Evolutionary conservation across 352 stramenopile genomes (phyloP).

Genomic region (Phytopythium helicoides): DNA sequence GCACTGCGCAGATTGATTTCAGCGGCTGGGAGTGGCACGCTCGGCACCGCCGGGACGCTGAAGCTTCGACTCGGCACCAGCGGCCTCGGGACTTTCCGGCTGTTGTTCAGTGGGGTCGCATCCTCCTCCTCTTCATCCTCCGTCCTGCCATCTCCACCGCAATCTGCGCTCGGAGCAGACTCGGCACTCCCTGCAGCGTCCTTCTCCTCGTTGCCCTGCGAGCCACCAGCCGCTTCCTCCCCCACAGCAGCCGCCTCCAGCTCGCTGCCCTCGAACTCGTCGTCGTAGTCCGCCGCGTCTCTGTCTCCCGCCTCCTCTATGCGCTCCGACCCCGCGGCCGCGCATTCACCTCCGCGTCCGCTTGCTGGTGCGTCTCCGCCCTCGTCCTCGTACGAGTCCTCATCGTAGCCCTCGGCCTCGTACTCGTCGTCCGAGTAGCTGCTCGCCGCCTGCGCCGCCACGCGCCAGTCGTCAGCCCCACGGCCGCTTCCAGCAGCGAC

Average conservation of each 20-base stretch:
- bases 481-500: too few species aligned
- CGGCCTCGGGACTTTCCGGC: neutral
- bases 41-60: slow-evolving; percentile 16
- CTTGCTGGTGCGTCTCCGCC: neutral
- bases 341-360: neutral
- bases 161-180: too few species aligned
- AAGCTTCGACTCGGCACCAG: slow-evolving; percentile 16
- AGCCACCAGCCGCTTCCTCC: too few species aligned
- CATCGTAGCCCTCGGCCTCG: slow-evolving; percentile 23
- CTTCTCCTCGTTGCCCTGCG: too few species aligned
- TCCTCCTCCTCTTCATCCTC: neutral
- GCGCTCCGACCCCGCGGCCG: neutral
- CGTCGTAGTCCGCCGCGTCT: slow-evolving; percentile 11
- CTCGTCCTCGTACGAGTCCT: slow-evolving; percentile 2
- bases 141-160: too few species aligned
- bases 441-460: slow-evolving; percentile 15
- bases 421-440: slow-evolving; percentile 62
- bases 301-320: neutral
- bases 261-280: slow-evolving; percentile 17
- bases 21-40: neutral
- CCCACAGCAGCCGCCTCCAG: too few species aligned
- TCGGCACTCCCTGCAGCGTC: too few species aligned
- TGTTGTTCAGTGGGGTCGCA: too few species aligned
- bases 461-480: too few species aligned
- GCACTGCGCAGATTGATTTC: slow-evolving; percentile 11